Base-by-base conservation (phyloP, 441 rosid genomes). In the Populus tomentosa region DNA sequence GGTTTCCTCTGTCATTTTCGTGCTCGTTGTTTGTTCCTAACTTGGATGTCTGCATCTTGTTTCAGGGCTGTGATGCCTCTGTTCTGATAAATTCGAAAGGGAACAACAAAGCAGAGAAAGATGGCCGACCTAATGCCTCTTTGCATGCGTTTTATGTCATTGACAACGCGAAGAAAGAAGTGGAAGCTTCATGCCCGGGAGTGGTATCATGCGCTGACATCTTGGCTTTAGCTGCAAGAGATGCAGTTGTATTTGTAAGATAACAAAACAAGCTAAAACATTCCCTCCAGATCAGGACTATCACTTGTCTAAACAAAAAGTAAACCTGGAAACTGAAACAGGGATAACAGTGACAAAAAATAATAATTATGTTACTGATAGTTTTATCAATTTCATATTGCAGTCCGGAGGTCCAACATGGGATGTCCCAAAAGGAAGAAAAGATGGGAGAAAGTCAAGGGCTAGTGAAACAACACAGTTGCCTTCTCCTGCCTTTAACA, bases 31-130 rank as follows among this genome's bases (percentile, higher is more conserved):
- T 14, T 35, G 67, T 26, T 18, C 32, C n/a, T 16, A 50, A 50
- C 59, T 16, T 50, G 59, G 6, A 18, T 50, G 20, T 10, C 18
- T 2, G 65, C 62, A 14, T 73, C 20, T 75, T 67, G 61, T 72
- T 56, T 35, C 10, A 90, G 97, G 98, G 92, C 5, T 92, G 96
- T 79, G 97, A 94, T 81, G 95, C 86, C 24, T 94, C 98, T 1
- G 90, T 91, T 77, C 81, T 92, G 80, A 65, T 92, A 40, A 78
- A 84, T 23, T 80, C 84, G 8, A 90, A 84, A 75, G 95, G 95
- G 7, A 82, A 77, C 8, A 82, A n/a, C n/a, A 77, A 76, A 36
- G 86, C 80, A 4, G 97, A 94, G 83, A 73, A 71, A 68, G 74
- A 63, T 6, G 94, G 91, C 0, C 28, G 3, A 1, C 91, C 89